Conservation (phyloP, 2,329 filamentous ascomycete species). For the Beauveria rudraprayagi region DNA sequence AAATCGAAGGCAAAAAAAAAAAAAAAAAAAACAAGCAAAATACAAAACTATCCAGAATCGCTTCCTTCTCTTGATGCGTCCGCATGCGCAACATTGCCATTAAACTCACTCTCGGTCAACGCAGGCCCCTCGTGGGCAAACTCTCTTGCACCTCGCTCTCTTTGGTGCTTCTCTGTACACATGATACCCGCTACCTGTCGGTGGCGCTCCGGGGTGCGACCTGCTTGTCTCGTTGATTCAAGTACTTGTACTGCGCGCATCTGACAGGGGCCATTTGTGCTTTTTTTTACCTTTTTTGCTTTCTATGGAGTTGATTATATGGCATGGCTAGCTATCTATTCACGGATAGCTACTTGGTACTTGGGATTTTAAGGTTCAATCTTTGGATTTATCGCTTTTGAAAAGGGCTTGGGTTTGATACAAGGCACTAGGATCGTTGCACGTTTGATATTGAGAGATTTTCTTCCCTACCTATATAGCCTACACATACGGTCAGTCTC, state of each 20-base stretch:
- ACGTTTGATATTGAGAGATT: neutral
- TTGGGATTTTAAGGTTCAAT: neutral
- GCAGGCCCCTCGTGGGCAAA: neutral
- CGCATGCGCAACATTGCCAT: neutral
- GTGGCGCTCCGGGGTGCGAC: neutral
- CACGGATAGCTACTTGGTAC: neutral
- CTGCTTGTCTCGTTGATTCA: neutral
- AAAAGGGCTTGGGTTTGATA: neutral
- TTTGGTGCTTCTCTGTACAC: neutral
- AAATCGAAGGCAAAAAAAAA: neutral
- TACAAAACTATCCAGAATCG: neutral
- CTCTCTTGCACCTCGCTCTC: neutral
- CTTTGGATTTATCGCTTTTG: neutral
- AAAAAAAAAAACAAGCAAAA: neutral
- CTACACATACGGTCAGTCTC: neutral
- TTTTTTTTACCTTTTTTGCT: neutral
- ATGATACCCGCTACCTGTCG: conserved; percentile 1
- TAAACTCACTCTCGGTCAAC: neutral
- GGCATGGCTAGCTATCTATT: neutral
- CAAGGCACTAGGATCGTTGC: neutral
- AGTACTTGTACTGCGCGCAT: neutral
- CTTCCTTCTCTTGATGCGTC: neutral
- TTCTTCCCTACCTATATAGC: neutral
- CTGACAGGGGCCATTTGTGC: neutral
- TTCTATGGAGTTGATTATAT: conserved; percentile 3